Evolutionary conservation across 305 asterid species (phyloP).

Genomic region (Coffea humblotiana): DNA sequence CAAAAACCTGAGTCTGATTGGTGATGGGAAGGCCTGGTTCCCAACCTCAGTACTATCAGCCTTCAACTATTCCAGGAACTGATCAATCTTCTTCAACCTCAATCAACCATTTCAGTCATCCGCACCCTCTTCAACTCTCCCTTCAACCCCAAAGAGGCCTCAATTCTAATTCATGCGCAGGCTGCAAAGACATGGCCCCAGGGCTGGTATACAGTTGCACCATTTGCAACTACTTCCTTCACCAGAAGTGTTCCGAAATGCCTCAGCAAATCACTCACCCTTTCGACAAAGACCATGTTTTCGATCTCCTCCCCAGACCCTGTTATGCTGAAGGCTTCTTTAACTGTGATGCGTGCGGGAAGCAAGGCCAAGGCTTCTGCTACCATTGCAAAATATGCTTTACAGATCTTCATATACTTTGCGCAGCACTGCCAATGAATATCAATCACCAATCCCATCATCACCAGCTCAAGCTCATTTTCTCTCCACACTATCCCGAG

Average conservation of each 20-base stretch:
- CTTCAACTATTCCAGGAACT: not conserved
- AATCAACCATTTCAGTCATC: slow-evolving; percentile 46
- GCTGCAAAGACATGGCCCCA: slow-evolving; percentile 29
- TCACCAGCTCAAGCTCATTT: slow-evolving; percentile 45
- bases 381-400: slow-evolving; percentile 60
- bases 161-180: slow-evolving; percentile 23
- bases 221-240: slow-evolving; percentile 32
- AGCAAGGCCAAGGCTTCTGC: slow-evolving; percentile 48
- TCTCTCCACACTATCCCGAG: slow-evolving; percentile 39
- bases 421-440: slow-evolving; percentile 49
- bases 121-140: slow-evolving; percentile 32
- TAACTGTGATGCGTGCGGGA: slow-evolving; percentile 55
- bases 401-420: slow-evolving; percentile 49
- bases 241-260: slow-evolving; percentile 36
- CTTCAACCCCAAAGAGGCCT: slow-evolving; percentile 1
- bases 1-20: not conserved
- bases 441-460: slow-evolving; percentile 30
- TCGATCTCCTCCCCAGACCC: slow-evolving; percentile 35
- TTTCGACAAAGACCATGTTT: slow-evolving; percentile 29
- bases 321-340: slow-evolving; percentile 42
- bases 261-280: slow-evolving; percentile 35
- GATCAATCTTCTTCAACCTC: slow-evolving; percentile 15
- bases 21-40: slow-evolving; percentile 24
- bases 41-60: slow-evolving; percentile 1
- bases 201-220: slow-evolving; percentile 34